phyloP scores from a whole-genome alignment of 192 early-diverging fungal genomes.

The Linnemannia hyalina region DNA sequence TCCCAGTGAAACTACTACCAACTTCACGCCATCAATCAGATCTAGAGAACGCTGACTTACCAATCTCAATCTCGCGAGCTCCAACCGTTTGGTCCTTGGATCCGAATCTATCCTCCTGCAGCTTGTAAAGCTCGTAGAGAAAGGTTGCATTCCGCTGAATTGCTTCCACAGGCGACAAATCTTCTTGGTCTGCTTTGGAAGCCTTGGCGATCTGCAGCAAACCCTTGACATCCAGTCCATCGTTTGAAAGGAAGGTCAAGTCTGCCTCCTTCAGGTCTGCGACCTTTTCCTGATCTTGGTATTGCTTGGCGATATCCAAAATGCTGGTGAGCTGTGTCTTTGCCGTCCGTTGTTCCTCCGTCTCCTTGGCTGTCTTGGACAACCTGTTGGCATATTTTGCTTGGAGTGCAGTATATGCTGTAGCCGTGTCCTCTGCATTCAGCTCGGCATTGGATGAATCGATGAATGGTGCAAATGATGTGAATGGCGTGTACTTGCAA shows the following conservation, averaged over 20 bases:
- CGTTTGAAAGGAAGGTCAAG: constrained; percentile 31
- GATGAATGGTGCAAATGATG: constrained; percentile 65
- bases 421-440: constrained; percentile 58
- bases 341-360: constrained; percentile 30
- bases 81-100: constrained; percentile 49
- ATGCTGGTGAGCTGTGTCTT: constrained; percentile 33
- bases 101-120: constrained; percentile 65
- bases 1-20: background rate
- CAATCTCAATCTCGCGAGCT: constrained; percentile 57
- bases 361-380: background rate
- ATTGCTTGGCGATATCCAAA: constrained; percentile 35
- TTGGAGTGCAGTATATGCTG: constrained; percentile 34
- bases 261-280: constrained; percentile 10
- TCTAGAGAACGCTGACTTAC: constrained; percentile 30
- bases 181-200: background rate
- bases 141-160: constrained; percentile 59
- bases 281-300: constrained; percentile 15
- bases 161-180: constrained; percentile 15
- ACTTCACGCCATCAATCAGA: background rate
- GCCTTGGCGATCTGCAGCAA: constrained; percentile 2
- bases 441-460: constrained; percentile 63
- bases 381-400: constrained; percentile 13
- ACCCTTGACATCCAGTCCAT: constrained; percentile 31
- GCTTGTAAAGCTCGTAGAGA: constrained; percentile 49
- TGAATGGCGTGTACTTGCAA: constrained; percentile 61